Percentiles rank a stretch among this genome's conserved stretches.
These are phyloP conservation scores for Diatrype stigma DNA, from an alignment of 2,329 filamentous ascomycete species.

Conservation along the genomic window DNA sequence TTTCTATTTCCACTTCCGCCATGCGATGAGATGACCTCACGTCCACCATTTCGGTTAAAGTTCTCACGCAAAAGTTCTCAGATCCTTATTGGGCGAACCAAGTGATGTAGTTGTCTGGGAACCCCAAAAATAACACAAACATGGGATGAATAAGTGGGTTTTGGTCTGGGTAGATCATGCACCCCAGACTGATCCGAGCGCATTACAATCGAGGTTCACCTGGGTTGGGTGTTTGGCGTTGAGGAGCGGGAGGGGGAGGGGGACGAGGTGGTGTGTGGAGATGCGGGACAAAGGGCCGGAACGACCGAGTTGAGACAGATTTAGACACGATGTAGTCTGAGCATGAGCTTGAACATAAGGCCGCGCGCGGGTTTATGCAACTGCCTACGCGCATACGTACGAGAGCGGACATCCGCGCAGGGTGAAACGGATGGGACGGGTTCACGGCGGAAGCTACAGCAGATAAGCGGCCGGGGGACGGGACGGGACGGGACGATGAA, in stretches of 20 bases:
- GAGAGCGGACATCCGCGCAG: neutral
- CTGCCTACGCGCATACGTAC: neutral
- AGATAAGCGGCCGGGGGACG: neutral
- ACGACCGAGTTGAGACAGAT: neutral
- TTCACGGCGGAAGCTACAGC: neutral
- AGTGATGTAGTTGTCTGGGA: neutral
- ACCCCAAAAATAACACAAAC: too few relatives aligned
- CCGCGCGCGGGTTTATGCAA: too few relatives aligned
- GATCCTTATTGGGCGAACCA: neutral
- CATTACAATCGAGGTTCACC: neutral
- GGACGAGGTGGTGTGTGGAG: neutral
- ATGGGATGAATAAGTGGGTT: neutral
- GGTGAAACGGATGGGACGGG: neutral
- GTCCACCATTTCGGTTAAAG: neutral
- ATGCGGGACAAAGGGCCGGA: neutral
- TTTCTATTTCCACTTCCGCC: too few relatives aligned
- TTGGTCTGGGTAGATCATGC: neutral
- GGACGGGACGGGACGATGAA: too few relatives aligned
- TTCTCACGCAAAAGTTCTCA: neutral
- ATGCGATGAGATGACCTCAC: too few relatives aligned
- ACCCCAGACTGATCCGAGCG: neutral
- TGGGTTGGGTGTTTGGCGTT: neutral
- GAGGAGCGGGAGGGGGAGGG: too few relatives aligned
- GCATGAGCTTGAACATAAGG: too few relatives aligned
- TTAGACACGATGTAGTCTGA: too few relatives aligned